Conservation (phyloP, 192 early-diverging fungal species). For the Gonapodya sp. region DNA sequence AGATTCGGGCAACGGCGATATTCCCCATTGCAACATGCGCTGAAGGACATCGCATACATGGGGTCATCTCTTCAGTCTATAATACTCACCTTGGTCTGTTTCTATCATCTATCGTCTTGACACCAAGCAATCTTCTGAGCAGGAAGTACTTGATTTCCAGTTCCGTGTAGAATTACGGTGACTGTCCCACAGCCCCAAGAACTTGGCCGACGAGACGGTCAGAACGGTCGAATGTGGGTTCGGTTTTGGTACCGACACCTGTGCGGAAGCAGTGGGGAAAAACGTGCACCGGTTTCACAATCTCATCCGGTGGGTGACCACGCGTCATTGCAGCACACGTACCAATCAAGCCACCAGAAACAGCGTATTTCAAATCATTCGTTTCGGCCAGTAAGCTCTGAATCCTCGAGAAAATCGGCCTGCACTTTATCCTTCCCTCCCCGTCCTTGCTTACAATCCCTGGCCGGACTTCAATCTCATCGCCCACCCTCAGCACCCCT, state of each 20-base stretch:
- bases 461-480: slow-evolving; percentile 94
- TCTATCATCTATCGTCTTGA: slow-evolving; percentile 96
- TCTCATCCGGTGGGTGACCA: not conserved
- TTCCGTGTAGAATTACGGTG: slow-evolving; percentile 89
- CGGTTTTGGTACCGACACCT: slow-evolving; percentile 91
- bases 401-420: slow-evolving; percentile 83
- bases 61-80: too few relatives aligned
- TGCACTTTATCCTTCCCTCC: slow-evolving; percentile 68
- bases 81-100: slow-evolving; percentile 84
- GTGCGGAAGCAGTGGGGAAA: not conserved
- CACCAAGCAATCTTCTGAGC: slow-evolving; percentile 89
- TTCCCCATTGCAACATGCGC: too few relatives aligned
- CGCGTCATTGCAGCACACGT: not conserved
- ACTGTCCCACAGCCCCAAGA: slow-evolving; percentile 78
- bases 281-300: not conserved
- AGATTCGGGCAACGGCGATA: too few relatives aligned
- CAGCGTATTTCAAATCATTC: slow-evolving; percentile 91
- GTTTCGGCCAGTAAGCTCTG: slow-evolving; percentile 76
- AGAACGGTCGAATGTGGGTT: slow-evolving; percentile 90
- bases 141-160: slow-evolving; percentile 96
- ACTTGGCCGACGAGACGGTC: slow-evolving; percentile 96
- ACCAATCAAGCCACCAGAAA: slow-evolving; percentile 98
- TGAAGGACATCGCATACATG: too few relatives aligned
- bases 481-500: slow-evolving; percentile 80
- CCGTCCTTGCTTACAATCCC: slow-evolving; percentile 84